phyloP scores from a whole-genome alignment of 2,329 filamentous ascomycete species.

The Aspergillus arachidicola region DNA sequence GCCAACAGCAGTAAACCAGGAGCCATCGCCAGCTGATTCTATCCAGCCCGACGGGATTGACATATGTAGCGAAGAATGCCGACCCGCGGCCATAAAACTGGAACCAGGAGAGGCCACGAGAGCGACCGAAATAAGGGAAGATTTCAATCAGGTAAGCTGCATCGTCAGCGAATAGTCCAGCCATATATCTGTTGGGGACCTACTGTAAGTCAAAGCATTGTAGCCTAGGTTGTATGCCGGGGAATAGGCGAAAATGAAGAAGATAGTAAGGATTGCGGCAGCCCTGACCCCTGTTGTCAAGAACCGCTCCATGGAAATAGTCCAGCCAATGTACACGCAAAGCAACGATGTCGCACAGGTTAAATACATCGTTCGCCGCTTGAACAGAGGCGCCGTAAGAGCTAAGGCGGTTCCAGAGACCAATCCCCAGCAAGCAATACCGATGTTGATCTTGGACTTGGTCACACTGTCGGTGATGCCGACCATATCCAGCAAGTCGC shows the following conservation, averaged over 20 bases:
- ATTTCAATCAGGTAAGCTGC: slow-evolving; percentile 58
- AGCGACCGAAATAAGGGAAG: slow-evolving; percentile 60
- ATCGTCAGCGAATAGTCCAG: slow-evolving; percentile 1
- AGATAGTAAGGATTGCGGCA: slow-evolving; percentile 47
- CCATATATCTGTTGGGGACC: background rate
- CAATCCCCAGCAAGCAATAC: slow-evolving; percentile 45
- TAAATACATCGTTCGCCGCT: slow-evolving; percentile 48
- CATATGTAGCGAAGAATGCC: slow-evolving; percentile 54
- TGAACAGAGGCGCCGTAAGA: slow-evolving; percentile 46
- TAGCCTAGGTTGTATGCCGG: slow-evolving; percentile 67
- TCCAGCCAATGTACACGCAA: slow-evolving; percentile 59
- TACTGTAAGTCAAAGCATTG: slow-evolving; percentile 60
- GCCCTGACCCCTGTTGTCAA: slow-evolving; percentile 38
- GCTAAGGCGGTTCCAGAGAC: slow-evolving; percentile 42
- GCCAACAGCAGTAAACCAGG: slow-evolving; percentile 47
- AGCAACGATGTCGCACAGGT: slow-evolving; percentile 55
- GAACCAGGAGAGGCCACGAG: slow-evolving; percentile 61
- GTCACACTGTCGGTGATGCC: slow-evolving; percentile 38
- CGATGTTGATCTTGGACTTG: slow-evolving; percentile 46
- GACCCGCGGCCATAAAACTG: slow-evolving; percentile 57
- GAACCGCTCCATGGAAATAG: slow-evolving; percentile 49
- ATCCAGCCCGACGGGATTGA: slow-evolving; percentile 51
- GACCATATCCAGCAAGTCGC: slow-evolving; percentile 41
- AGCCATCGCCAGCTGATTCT: slow-evolving; percentile 49
- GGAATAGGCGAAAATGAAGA: slow-evolving; percentile 64